Base-by-base conservation (phyloP, 1,284 basidiomycete species). In the Cystobasidium slooffiae region DNA sequence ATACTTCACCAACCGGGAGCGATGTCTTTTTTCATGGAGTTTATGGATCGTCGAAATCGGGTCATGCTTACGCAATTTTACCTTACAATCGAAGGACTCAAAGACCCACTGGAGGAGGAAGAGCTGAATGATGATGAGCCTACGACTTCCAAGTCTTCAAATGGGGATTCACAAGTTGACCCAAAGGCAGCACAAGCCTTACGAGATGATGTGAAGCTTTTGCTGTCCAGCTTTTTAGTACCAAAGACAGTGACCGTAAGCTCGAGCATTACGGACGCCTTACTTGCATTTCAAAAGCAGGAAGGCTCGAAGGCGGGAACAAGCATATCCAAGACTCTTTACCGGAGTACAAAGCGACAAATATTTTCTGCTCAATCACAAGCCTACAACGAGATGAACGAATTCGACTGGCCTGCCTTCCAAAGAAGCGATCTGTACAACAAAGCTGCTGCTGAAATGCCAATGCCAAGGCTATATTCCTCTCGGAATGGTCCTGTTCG, bases 51-150 rank as follows among this genome's bases (percentile, higher is more conserved):
- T 7, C 88, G 91, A 2, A 87, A 89, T 73, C 88, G 92, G 41
- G 91, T 93, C 16, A 82, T 93, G 9, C 87, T 94, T 3, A 91
- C 97, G 1, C 96, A 97, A 78, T 99, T 97, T 83, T 98, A 96
- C 96, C 85, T 98, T 2, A 92, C 93, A 0, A 92, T 98, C 0
- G 94, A 98, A 82, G 93, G 92, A 65, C 95, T 98, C 86, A 98
- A 97, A 83, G 93, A 96, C 78, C 96, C 96, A 0, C 85, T 99
- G 20, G 95, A 97, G 81, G 88, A 88, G 22, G 46, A 53, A 41
- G 20, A 62, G 6, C 18, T 51, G 14, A 18, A 46, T 14, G 49
- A 39, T 37, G 47, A 37, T 51, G 58, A 43, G 9, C 51, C 31
- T 24, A 47, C 46, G 39, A 16, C 8, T 18, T 41, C 12, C 44